Conservation (phyloP, 345 rosid genomes). For the Adansonia digitata region DNA sequence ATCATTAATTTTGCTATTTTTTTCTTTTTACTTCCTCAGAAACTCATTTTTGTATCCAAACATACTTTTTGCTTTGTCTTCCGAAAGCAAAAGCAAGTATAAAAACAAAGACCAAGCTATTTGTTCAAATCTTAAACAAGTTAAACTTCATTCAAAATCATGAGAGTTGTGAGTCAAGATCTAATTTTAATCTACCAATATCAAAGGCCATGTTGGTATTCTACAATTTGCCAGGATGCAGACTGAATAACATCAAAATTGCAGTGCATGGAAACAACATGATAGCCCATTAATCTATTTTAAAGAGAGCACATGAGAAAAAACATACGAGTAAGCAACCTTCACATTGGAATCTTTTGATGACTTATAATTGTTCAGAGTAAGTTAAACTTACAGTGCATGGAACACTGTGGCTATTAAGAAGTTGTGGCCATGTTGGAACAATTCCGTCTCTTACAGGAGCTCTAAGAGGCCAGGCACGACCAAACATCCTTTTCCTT, state of each 20-base stretch:
- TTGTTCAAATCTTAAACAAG: neutral
- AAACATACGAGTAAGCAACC: neutral
- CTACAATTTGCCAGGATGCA: neutral
- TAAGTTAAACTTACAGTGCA: conserved; percentile 55
- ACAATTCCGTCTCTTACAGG: conserved; percentile 71
- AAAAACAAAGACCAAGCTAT: neutral
- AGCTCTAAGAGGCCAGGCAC: conserved; percentile 86
- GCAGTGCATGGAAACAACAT: neutral
- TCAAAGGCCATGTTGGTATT: neutral
- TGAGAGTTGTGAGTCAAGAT: neutral
- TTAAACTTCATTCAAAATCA: neutral
- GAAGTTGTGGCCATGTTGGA: conserved; percentile 84
- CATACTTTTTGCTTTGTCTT: neutral
- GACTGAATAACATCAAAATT: neutral
- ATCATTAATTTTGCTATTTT: neutral
- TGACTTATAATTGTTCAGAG: neutral
- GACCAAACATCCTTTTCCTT: conserved; percentile 81
- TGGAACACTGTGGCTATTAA: conserved; percentile 31
- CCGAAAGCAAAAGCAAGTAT: neutral
- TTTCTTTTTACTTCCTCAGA: neutral
- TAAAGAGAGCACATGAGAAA: neutral
- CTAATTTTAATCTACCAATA: neutral
- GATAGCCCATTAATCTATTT: neutral
- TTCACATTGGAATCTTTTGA: neutral
- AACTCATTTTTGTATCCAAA: neutral